Evolutionary conservation across 106 monocot genomes (phyloP).

Genomic region (Allium cepa): DNA sequence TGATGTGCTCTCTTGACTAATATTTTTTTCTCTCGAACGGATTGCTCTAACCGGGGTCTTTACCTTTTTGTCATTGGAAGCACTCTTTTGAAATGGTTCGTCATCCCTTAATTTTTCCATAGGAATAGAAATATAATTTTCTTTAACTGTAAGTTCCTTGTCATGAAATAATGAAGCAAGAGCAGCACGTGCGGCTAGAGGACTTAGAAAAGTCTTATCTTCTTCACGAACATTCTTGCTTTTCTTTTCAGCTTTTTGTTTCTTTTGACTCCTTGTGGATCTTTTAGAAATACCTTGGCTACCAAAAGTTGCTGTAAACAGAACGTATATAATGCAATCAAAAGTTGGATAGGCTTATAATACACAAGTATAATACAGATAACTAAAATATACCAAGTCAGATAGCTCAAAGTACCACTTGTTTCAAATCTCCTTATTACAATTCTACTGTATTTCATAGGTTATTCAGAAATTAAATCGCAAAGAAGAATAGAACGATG

Average conservation of each 20-base stretch:
- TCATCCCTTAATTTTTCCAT: neutral
- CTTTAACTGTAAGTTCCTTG: conserved; percentile 26
- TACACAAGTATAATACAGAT: no score
- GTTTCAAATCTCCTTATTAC: no score
- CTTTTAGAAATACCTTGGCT: conserved; percentile 14
- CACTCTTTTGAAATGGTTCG: conserved; percentile 1
- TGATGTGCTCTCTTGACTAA: neutral
- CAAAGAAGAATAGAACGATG: no score
- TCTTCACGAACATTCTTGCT: conserved; percentile 5
- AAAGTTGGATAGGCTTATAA: no score
- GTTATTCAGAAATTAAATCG: no score
- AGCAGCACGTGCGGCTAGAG: conserved; percentile 64
- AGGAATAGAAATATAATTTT: conserved; percentile 2
- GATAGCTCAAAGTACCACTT: no score
- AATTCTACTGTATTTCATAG: no score
- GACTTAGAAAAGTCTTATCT: conserved; percentile 35
- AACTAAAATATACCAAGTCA: no score
- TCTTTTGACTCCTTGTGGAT: conserved; percentile 23
- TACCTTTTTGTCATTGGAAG: no score
- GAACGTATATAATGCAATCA: neutral
- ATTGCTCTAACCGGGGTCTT: no score
- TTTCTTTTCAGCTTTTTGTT: conserved; percentile 8
- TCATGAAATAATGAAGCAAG: conserved; percentile 46
- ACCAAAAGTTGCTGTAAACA: conserved; percentile 13
- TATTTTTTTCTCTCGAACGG: no score